Evolutionary conservation across 2,329 filamentous ascomycete species (phyloP).

Genomic region (Blumeria graminis): DNA sequence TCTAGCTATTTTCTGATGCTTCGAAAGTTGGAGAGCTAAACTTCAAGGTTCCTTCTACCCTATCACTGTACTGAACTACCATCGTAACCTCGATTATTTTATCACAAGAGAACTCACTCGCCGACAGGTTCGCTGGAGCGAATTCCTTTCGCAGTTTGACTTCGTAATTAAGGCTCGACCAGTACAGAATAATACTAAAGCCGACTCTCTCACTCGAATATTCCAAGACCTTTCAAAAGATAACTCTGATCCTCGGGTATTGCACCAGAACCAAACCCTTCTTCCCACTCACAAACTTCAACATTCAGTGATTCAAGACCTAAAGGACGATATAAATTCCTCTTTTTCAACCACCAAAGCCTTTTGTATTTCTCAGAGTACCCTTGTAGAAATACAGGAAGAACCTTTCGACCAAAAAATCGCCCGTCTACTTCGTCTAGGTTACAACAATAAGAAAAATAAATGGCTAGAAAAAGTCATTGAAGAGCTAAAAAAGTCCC

Average conservation of each 20-base stretch:
- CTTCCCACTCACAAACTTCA: not conserved
- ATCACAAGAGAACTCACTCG: not conserved
- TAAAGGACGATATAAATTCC: too few relatives aligned
- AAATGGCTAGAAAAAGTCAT: not conserved
- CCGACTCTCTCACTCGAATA: not conserved
- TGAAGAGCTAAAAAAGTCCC: not conserved
- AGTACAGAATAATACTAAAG: not conserved
- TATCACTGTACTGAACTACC: not conserved
- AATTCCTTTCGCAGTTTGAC: not conserved
- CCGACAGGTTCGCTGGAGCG: not conserved
- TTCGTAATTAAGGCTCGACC: not conserved
- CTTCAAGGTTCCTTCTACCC: not conserved
- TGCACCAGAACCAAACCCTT: not conserved
- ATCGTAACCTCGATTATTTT: not conserved
- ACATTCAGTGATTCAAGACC: not conserved
- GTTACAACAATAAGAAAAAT: not conserved
- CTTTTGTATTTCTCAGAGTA: too few relatives aligned
- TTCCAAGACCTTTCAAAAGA: not conserved
- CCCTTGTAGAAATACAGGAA: not conserved
- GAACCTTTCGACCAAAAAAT: not conserved
- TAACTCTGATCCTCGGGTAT: not conserved
- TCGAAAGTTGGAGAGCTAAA: not conserved
- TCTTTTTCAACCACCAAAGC: too few relatives aligned
- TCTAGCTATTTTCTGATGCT: not conserved
- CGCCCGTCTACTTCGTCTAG: not conserved